Base-by-base conservation (phyloP, 2,329 filamentous ascomycete genomes). In the Colletotrichum sojae region DNA sequence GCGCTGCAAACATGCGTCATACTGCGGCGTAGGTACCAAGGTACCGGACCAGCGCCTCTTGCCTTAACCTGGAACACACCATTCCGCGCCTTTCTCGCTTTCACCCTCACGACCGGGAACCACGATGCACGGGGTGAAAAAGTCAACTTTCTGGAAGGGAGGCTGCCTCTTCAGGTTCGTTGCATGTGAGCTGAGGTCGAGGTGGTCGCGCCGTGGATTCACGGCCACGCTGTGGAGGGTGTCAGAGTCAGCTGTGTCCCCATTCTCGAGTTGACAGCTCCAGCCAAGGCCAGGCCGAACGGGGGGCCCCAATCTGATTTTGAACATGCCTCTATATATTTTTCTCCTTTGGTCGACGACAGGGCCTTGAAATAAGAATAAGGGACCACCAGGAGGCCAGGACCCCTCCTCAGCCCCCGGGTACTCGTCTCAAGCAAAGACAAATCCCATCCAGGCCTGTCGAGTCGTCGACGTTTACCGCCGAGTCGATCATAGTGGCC, bases 351-450 rank as follows among this genome's bases (percentile, higher is more conserved):
- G 52, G 43, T 13, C 25, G 20, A 9, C 15, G 31, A 36, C 31
- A 46, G 55, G 40, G 55, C 66, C 66, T 69, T 18, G 39, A 59
- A 66, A 69, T 69, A 69, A 66, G 66, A 66, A 61, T 57, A 66
- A 66, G 66, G 66, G 62, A 69, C 51, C 18, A 15, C 15, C 22
- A 61, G 43, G 25, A 59, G 49, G 62, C 66, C 55, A 61, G 62
- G 22, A 54, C 8, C 31, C 31, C 31, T 36, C 8, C 10, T 36
- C 10, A 36, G 51, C 46, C 46, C 52, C 56, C 49, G 56, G 61
- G 52, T 18, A 22, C 4, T 40, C 62, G 62, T 69, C 66, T 57
- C 55, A 63, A 27, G 52, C 20, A 51, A 22, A 60, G 46, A 60
- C 46, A 43, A 9, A 10, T 20, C 20, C 22, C 12, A 25, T 16